Evolutionary conservation across 2,329 filamentous ascomycete genomes (phyloP), one percentile per base, ranked within the genome.

Genomic region (Fusarium cyanostomum): DNA sequence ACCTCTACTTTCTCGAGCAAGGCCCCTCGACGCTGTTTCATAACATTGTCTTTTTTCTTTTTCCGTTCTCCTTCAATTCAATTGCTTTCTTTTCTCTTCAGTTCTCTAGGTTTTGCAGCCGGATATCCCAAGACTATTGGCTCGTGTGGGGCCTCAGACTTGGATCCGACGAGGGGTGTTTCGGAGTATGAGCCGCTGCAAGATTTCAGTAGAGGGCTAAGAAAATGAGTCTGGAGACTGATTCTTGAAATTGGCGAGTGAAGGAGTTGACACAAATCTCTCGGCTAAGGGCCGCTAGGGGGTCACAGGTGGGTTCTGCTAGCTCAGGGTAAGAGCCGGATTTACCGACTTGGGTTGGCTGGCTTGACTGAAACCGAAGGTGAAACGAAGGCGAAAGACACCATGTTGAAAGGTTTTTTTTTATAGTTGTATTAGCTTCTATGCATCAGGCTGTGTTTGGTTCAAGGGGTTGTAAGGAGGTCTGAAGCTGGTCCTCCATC

Each of bases 391-490:
- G 27, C 26, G 13, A 37, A 12, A 41, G 35, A 35, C 34, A 34
- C 21, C n/a, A 59, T 10, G 15, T 26, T 45, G 38, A 18, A 49
- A 55, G 21, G 34, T 38, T n/a, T 39, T 45, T 54, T 38, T n/a
- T 39, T 45, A 51, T 46, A 31, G 30, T 62, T 44, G 41, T 42
- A 65, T 66, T 66, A 65, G 41, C 11, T 50, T 62, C 62, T 66
- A 45, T 55, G 21, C 52, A 44, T 34, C 30, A 38, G 39, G 39
- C 34, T 48, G 13, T 34, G 18, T 38, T 26, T 13, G 30, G 15
- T n/a, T 24, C 33, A 50, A 35, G 35, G 35, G 35, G 31, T 34
- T 38, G 12, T 28, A 21, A 16, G 15, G 37, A 53, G 46, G 43
- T 37, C 35, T 62, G 38, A 26, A 34, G 43, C 21, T 42, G 38